These are phyloP conservation scores for Alnus glutinosa DNA, from an alignment of 306 rosid species.

Conservation along the genomic window DNA sequence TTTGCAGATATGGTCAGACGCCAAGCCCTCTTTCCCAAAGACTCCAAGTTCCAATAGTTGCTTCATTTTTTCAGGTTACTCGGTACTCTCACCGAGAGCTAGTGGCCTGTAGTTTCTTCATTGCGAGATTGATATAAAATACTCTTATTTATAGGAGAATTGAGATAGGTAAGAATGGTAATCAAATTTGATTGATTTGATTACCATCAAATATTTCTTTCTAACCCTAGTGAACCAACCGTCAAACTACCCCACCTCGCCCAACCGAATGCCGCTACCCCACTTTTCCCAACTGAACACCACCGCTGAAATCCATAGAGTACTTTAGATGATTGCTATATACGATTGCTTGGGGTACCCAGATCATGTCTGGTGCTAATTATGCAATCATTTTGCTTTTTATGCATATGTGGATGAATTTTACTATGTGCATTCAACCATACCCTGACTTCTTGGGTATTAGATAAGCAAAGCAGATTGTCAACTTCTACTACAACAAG, in stretches of 20 bases:
- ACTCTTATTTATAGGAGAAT: too few species aligned
- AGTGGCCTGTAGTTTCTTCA: conserved; percentile 86
- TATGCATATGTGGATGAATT: background rate
- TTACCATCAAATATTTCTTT: too few species aligned
- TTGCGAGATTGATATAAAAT: conserved; percentile 57
- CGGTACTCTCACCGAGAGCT: conserved; percentile 83
- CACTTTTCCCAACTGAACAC: too few species aligned
- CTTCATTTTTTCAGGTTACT: conserved; percentile 81
- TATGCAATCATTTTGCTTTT: background rate
- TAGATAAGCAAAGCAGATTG: background rate
- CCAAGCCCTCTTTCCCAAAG: conserved; percentile 87
- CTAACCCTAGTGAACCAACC: too few species aligned
- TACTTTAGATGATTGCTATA: background rate
- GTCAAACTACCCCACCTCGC: too few species aligned
- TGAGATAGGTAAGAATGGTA: too few species aligned
- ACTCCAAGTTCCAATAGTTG: conserved; percentile 90
- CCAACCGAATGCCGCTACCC: too few species aligned
- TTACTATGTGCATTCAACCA: background rate
- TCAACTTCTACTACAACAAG: background rate
- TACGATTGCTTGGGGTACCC: background rate
- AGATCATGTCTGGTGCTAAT: background rate
- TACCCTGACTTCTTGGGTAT: background rate
- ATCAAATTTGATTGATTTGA: too few species aligned
- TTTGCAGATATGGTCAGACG: conserved; percentile 93
- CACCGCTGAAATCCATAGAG: too few species aligned